Conservation (phyloP, 192 early-diverging fungal species). For the Backusella australiensis region DNA sequence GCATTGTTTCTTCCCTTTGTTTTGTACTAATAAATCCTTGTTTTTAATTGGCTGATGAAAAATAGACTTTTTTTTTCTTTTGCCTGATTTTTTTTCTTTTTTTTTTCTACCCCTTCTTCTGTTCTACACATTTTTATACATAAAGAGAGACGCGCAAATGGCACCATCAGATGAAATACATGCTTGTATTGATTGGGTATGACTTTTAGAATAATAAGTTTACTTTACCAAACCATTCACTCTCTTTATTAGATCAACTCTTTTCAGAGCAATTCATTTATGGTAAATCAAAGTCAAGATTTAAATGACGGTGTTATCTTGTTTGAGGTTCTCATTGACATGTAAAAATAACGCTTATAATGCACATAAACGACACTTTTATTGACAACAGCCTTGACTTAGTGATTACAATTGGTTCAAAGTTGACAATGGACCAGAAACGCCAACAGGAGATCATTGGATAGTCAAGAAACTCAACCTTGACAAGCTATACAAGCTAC, state of each 20-base stretch:
- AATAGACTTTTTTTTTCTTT: neutral
- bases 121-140: neutral
- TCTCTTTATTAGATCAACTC: neutral
- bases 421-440: neutral
- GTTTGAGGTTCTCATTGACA: neutral
- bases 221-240: neutral
- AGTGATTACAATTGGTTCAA: constrained; percentile 2
- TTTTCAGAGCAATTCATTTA: neutral
- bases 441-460: neutral
- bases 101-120: neutral
- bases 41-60: neutral
- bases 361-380: neutral
- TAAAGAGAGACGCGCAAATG: neutral
- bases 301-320: neutral
- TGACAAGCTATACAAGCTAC: neutral
- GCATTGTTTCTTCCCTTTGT: neutral
- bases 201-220: neutral
- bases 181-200: neutral
- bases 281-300: neutral
- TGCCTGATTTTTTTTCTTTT: neutral
- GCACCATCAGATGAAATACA: neutral
- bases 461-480: neutral
- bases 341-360: neutral
- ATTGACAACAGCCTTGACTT: neutral
- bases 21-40: neutral